Evolutionary conservation across 352 stramenopile species (phyloP), one percentile per base, ranked within the genome.

Genomic region (Chrysophaeum taylorii): DNA sequence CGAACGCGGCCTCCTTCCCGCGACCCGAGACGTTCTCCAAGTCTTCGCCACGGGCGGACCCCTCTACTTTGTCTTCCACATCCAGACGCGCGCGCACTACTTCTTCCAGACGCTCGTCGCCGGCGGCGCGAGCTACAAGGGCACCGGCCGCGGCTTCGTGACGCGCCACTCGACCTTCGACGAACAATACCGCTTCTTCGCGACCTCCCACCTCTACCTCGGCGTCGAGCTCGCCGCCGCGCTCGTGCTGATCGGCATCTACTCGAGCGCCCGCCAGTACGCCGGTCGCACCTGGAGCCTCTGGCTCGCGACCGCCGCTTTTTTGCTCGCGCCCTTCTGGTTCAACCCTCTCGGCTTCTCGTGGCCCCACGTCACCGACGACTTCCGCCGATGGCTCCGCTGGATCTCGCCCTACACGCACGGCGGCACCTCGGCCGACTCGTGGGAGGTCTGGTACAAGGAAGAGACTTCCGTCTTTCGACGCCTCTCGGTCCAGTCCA

Each of bases 11-110:
- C 96, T 97, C 81, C 92, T 92, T 74, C 86, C 89, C 16, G 94
- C 92, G 57, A 66, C 83, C 31, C 67, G 81, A 72, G 81, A 89
- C 81, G 89, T 97, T 35, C 78, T 96, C 35, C 91, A 97, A 77
- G 94, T 98, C 45, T 91, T 98, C 64, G 85, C 97, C 23, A 98
- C 93, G 41, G 94, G 94, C 53, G 95, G 94, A 0, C 95, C 95
- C 52, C 82, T 99, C 25, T 97, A 98, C 82, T 99, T 99, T 76
- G 89, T 98, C 78, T 99, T 99, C 84, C 95, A 99, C 79, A 99
- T 99, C 71, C 94, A 96, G 73, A 99, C 94, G 27, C 97, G 97
- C 74, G 96, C 92, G 77, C 96, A 97, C 76, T 99, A 98, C 86
- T 98, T 98, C 78, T 90, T 92, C 7, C 95, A 98, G 76, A 99